Percentiles rank a stretch among this genome's conserved stretches.
Conservation (phyloP, 768 basidiomycete species). For the Lepiota brunneoincarnata region DNA sequence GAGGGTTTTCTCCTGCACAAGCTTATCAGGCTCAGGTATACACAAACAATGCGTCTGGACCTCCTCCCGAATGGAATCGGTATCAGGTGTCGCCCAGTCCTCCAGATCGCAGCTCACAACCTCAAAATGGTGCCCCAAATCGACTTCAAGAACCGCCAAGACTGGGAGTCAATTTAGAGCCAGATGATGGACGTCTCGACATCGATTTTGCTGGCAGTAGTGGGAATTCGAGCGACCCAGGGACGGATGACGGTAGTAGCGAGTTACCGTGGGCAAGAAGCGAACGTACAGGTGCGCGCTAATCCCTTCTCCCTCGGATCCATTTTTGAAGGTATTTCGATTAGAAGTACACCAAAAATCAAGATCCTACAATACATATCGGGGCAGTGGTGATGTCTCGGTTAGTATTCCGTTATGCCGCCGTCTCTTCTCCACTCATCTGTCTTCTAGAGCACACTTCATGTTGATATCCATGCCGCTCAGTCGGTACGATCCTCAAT, state of each 20-base stretch:
- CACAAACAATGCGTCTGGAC: slow-evolving; percentile 37
- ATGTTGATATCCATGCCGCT: slow-evolving; percentile 53
- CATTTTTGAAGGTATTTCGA: not conserved
- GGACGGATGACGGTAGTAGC: slow-evolving; percentile 46
- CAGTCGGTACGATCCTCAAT: slow-evolving; percentile 41
- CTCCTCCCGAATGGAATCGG: slow-evolving; percentile 25
- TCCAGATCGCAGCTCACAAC: slow-evolving; percentile 20
- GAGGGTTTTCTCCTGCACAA: slow-evolving; percentile 72
- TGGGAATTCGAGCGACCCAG: slow-evolving; percentile 35
- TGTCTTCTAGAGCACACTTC: slow-evolving; percentile 36
- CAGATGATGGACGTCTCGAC: slow-evolving; percentile 55
- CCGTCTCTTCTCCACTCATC: slow-evolving; percentile 7
- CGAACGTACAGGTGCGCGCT: slow-evolving; percentile 42
- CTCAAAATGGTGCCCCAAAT: slow-evolving; percentile 22
- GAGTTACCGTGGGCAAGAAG: slow-evolving; percentile 58
- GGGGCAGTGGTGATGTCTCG: not conserved
- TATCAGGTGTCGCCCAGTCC: slow-evolving; percentile 26
- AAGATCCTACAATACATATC: slow-evolving; percentile 1
- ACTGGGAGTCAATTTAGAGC: slow-evolving; percentile 43
- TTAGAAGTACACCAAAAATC: slow-evolving; percentile 1
- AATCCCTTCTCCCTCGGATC: slow-evolving; percentile 6
- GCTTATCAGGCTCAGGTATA: slow-evolving; percentile 80
- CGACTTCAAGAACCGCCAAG: slow-evolving; percentile 29
- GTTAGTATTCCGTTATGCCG: slow-evolving; percentile 11
- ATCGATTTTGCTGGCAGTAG: slow-evolving; percentile 47